phyloP scores from a whole-genome alignment of 1,284 basidiomycete species.

The Cutaneotrichosporon cyanovorans region DNA sequence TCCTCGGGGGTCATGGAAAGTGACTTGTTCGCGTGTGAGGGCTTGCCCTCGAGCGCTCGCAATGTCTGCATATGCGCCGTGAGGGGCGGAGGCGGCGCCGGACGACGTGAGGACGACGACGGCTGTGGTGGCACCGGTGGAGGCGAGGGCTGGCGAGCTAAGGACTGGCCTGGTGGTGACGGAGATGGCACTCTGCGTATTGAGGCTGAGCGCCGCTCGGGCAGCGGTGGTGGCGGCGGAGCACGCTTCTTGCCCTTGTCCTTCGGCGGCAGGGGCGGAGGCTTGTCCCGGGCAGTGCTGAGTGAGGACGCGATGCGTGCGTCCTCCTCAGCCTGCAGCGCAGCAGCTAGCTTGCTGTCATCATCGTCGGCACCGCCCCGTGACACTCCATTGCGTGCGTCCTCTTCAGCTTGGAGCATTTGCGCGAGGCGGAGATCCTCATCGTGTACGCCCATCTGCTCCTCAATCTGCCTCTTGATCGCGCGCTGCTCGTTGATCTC shows the following conservation, averaged over 20 bases:
- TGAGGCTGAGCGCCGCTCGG: no score
- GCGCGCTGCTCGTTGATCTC: constrained; percentile 9
- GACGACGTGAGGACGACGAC: no score
- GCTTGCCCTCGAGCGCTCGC: no score
- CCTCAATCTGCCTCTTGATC: constrained; percentile 9
- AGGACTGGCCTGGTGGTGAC: no score
- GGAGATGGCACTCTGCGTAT: no score
- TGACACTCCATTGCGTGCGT: neutral
- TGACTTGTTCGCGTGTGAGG: no score
- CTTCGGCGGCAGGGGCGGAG: constrained; percentile 2
- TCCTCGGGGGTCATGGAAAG: no score
- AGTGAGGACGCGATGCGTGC: neutral
- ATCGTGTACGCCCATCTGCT: neutral
- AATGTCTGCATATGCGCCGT: no score
- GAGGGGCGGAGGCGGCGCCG: constrained; percentile 1
- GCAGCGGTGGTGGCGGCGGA: neutral
- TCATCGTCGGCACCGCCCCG: neutral
- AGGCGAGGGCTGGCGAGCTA: no score
- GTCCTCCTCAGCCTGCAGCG: neutral
- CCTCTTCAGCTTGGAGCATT: neutral
- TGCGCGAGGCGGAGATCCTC: neutral
- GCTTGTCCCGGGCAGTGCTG: no score
- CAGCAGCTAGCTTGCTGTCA: neutral
- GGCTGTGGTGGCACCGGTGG: no score
- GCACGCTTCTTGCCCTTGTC: neutral